phyloP scores from a whole-genome alignment of 805 yeast species.

The Ogataea corticis region DNA sequence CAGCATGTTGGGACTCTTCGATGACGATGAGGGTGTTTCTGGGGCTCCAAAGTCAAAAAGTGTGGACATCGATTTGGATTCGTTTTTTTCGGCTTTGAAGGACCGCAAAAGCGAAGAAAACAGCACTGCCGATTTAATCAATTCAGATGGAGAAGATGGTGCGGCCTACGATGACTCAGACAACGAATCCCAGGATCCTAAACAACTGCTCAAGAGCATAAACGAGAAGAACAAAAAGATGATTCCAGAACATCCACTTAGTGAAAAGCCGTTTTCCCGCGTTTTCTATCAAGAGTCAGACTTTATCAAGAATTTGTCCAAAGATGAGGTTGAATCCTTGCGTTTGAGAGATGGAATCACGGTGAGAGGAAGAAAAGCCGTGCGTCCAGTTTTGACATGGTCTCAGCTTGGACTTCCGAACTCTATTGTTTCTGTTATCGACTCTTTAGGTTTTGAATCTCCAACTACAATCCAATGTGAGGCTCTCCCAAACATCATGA shows the following conservation, averaged over 20 bases:
- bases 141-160: constrained; percentile 27
- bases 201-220: constrained; percentile 39
- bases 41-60: not conserved
- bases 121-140: not conserved
- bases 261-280: constrained; percentile 54
- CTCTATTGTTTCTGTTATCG: constrained; percentile 52
- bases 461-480: constrained; percentile 93
- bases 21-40: not conserved
- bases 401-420: constrained; percentile 77
- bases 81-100: constrained; percentile 10
- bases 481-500: constrained; percentile 86
- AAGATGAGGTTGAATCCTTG: constrained; percentile 56
- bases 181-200: constrained; percentile 23
- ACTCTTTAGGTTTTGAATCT: constrained; percentile 48
- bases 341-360: constrained; percentile 65
- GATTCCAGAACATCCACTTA: constrained; percentile 48
- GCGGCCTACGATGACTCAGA: constrained; percentile 35
- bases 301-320: constrained; percentile 48
- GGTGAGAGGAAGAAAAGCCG: constrained; percentile 57
- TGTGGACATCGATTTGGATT: constrained; percentile 25
- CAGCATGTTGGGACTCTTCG: not conserved
- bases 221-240: constrained; percentile 51
- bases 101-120: not conserved
- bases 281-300: constrained; percentile 62
- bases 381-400: constrained; percentile 75